Conservation (phyloP, 2,329 filamentous ascomycete species). For the Pestalotiopsis sp. region DNA sequence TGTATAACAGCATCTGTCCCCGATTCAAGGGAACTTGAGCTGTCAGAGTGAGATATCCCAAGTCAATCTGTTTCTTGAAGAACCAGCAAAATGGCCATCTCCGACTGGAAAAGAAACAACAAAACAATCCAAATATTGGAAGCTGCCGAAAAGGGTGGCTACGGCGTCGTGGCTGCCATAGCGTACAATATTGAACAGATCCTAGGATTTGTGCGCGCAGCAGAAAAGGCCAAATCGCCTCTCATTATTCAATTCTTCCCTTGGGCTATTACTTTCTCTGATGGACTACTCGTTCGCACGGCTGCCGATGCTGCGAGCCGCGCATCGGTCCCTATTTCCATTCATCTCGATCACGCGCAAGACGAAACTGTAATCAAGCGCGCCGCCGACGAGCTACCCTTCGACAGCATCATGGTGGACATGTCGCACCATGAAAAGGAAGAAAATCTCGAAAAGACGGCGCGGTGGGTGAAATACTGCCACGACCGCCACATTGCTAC, state of each 20-base stretch:
- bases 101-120: conserved; percentile 33
- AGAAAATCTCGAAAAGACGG: conserved; percentile 68
- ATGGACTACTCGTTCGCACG: conserved; percentile 54
- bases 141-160: conserved; percentile 54
- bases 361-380: conserved; percentile 58
- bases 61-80: not conserved
- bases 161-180: conserved; percentile 56
- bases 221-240: conserved; percentile 61
- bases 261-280: conserved; percentile 68
- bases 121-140: conserved; percentile 52
- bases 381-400: conserved; percentile 58
- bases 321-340: conserved; percentile 59
- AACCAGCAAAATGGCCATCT: not conserved
- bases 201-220: conserved; percentile 40
- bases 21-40: no score
- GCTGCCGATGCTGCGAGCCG: conserved; percentile 56
- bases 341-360: conserved; percentile 72
- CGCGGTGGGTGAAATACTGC: conserved; percentile 64
- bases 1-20: no score
- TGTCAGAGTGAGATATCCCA: no score
- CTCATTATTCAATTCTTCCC: conserved; percentile 72
- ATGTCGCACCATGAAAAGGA: conserved; percentile 75
- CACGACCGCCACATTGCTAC: conserved; percentile 68
- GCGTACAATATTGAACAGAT: conserved; percentile 73
- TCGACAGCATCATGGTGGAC: conserved; percentile 77